These are phyloP conservation scores for Botrytis sinoallii DNA, from an alignment of 2,329 filamentous ascomycete genomes.

Conservation along the genomic window DNA sequence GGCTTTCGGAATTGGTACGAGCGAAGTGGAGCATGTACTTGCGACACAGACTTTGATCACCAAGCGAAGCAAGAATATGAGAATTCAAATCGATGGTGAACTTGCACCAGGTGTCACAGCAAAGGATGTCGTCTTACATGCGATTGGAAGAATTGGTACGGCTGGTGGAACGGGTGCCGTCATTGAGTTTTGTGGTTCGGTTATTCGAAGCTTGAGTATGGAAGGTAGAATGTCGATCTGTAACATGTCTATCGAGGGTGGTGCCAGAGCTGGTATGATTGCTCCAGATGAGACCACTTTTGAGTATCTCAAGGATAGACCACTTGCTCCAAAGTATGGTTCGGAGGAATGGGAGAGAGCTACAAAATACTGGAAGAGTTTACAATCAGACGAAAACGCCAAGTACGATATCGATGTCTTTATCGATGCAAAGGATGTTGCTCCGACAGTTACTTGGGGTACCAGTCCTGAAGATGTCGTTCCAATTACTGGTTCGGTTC, in stretches of 20 bases:
- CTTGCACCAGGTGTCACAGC: constrained; percentile 88
- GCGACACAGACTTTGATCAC: constrained; percentile 95
- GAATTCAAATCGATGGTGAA: constrained; percentile 89
- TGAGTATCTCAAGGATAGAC: constrained; percentile 88
- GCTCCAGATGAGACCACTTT: constrained; percentile 93
- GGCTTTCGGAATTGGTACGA: constrained; percentile 96
- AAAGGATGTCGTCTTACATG: constrained; percentile 91
- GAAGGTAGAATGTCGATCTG: constrained; percentile 99
- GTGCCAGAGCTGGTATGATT: constrained; percentile 93
- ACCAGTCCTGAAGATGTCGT: constrained; percentile 95
- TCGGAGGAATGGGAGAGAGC: constrained; percentile 89
- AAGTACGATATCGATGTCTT: constrained; percentile 87
- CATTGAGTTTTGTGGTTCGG: constrained; percentile 95
- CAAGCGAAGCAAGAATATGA: constrained; percentile 97
- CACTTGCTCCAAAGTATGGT: constrained; percentile 76
- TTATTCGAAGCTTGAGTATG: constrained; percentile 86
- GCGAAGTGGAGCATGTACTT: constrained; percentile 96
- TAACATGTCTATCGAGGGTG: constrained; percentile 98
- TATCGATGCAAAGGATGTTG: constrained; percentile 89
- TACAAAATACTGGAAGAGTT: constrained; percentile 78
- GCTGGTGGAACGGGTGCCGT: constrained; percentile 92
- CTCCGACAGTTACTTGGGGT: constrained; percentile 93
- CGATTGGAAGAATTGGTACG: constrained; percentile 91
- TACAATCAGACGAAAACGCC: constrained; percentile 83
- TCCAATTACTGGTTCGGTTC: constrained; percentile 89